Base-by-base conservation (phyloP, 768 basidiomycete species). In the Termitomyces sp. region DNA sequence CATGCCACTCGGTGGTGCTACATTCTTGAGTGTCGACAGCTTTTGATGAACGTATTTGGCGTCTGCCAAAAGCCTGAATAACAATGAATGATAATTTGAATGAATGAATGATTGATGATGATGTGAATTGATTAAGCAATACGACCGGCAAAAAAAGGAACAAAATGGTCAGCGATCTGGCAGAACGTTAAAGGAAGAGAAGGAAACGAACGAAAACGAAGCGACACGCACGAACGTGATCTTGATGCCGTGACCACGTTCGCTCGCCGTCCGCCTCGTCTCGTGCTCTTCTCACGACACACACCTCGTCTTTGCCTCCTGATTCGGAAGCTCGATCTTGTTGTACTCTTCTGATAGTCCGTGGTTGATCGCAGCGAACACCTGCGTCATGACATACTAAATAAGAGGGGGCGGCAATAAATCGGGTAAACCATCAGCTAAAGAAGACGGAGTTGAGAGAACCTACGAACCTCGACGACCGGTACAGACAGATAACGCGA, bases 321-420 rank as follows among this genome's bases (percentile, higher is more conserved):
- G 83, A 63, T 81, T 83, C 50, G 87, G 91, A 29, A 98, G 74
- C 60, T 94, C 91, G 52, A 97, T 84, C 65, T 80, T 84, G 50
- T 77, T 76, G 70, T 88, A 96, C 66, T 94, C 93, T 64, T 95
- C 92, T 36, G 86, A 86, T 20, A 99, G 76, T 33, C 91, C 84
- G 71, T 92, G 86, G 69, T 94, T 94, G 70, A 98, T 94, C 13
- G 92, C 87, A 18, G 90, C 90, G 57, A 98, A 88, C 13, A 98
- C 97, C 66, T 98, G 92, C 33, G 86, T 83, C 91, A 98, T 95
- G 66, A 99, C 93, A 68, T 82, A 83, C 91, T 97, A 10, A 16
- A n/a, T n/a, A 22, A 10, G 7, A 12, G 11, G 36, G 22, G 23
- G 22, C 49, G 50, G 53, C 43, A 38, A 54, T 62, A 52, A 53